Evolutionary conservation across 805 yeast species (phyloP), one percentile per base, ranked within the genome.

Genomic region (Metschnikowia anglica): DNA sequence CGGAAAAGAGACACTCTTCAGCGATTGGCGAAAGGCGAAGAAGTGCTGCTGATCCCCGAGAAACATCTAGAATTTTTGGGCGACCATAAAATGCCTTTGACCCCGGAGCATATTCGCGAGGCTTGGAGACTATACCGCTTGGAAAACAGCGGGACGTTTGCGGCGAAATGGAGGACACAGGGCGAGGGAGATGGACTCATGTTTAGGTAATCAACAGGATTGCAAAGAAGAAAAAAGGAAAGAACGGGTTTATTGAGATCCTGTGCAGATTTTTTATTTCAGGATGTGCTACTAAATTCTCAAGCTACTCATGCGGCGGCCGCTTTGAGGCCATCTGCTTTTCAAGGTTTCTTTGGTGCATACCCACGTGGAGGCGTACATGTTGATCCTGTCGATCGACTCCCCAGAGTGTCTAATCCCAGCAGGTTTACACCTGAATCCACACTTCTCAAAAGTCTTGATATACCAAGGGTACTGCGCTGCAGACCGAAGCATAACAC

Each of bases 281-380:
- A 5, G 13, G 5, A 12, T 12, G 13, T 16, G 5, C 10, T 19
- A 31, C 35, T 43, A 50, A 7, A 51, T 52, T 37, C 49, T 47
- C 48, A 77, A 67, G 37, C 70, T 65, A 60, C 82, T 77, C 73
- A 77, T 76, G 41, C 76, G 68, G 47, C 80, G 56, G 24, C 52
- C 57, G 23, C 29, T 46, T 15, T 45, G 47, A 21, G 34, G 42
- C 21, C 39, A 27, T 19, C 33, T 47, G 3, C 5, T 10, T 21
- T 17, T 28, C n/a, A 26, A 7, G 7, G 17, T 45, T 28, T 44
- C 49, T 59, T 85, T 85, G 21, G 83, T 80, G 61, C 90, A 83
- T 15, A 87, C 79, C 95, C 95, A 86, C 2, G 95, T 85, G 2
- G 91, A 83, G 3, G 95, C 93, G 60, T 86, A 86, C 95, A 86